Evolutionary conservation across 2,329 filamentous ascomycete genomes (phyloP), one percentile per base, ranked within the genome.

Genomic region (Ophiostoma piceae): DNA sequence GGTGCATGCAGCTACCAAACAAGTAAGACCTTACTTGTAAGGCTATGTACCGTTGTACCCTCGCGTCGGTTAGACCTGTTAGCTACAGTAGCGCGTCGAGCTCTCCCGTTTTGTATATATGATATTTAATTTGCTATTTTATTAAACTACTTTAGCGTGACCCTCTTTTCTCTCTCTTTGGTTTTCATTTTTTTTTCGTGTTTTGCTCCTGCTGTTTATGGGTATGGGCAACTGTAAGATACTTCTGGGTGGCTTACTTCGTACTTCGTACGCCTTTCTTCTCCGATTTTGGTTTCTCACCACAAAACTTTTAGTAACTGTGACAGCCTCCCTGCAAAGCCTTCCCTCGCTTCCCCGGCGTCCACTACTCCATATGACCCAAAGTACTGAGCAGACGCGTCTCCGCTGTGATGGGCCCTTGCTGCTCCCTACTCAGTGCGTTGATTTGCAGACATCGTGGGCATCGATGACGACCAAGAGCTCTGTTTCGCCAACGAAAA

Each of bases 31-130:
- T 7, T 32, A 64, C 29, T 19, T n/a, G 60, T 64, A 64, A 32
- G 60, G 32, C 60, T 37, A 64, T 64, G 60, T 64, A 35, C 60
- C 60, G 2, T 64, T 37, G 60, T 64, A 64, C 60, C 29, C 60
- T 64, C n/a, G n/a, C 29, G 60, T 64, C 60, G 60, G 60, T 37
- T 32, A 32, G 32, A 37, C 60, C 57, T 62, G 22, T 64, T 64
- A 32, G 60, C 19, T 65, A 12, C 35, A 65, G n/a, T 37, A 65
- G 22, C 57, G 57, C 57, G 57, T 62, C 57, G 32, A 62, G 57
- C 57, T 62, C 57, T 19, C 26, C 26, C 26, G 54, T 32, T 19
- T 57, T 57, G 51, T 57, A 32, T 62, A 32, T 62, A 62, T 35
- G 32, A 11, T 19, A 62, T 62, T 35, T 29, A 16, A 32, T 32